phyloP scores from a whole-genome alignment of 164 flowering plant genomes.

The Umbellularia californica region DNA sequence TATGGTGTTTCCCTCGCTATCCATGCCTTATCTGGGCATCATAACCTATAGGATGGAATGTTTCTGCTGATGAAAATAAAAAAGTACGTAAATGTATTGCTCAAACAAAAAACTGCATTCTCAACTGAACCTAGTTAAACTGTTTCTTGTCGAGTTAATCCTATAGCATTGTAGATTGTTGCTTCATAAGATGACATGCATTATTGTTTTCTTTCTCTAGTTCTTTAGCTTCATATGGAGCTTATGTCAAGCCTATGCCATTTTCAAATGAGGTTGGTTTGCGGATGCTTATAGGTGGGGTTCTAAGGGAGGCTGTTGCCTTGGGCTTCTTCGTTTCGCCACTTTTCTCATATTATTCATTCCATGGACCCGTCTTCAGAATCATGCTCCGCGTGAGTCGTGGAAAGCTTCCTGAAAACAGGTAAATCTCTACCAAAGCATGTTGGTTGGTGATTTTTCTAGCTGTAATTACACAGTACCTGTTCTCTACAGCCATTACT shows the following conservation, averaged over 20 bases:
- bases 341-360: slow-evolving; percentile 92
- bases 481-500: slow-evolving; percentile 51
- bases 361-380: slow-evolving; percentile 92
- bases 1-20: too few relatives aligned
- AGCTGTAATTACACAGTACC: background rate
- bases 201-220: slow-evolving; percentile 29
- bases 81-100: too few relatives aligned
- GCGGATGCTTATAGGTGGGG: slow-evolving; percentile 96
- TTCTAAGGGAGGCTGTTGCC: slow-evolving; percentile 73
- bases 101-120: too few relatives aligned
- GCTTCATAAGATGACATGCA: slow-evolving; percentile 12
- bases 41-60: too few relatives aligned
- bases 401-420: slow-evolving; percentile 55
- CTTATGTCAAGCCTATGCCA: slow-evolving; percentile 81
- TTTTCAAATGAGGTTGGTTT: slow-evolving; percentile 89
- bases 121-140: too few relatives aligned
- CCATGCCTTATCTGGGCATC: too few relatives aligned
- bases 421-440: slow-evolving; percentile 21
- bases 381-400: slow-evolving; percentile 70
- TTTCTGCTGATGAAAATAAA: too few relatives aligned
- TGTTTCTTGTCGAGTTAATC: too few relatives aligned
- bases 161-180: background rate
- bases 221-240: slow-evolving; percentile 87
- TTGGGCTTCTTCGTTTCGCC: slow-evolving; percentile 71
- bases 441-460: background rate